phyloP scores from a whole-genome alignment of 2,329 filamentous ascomycete species.

The Gnomoniopsis smithogilvyi region DNA sequence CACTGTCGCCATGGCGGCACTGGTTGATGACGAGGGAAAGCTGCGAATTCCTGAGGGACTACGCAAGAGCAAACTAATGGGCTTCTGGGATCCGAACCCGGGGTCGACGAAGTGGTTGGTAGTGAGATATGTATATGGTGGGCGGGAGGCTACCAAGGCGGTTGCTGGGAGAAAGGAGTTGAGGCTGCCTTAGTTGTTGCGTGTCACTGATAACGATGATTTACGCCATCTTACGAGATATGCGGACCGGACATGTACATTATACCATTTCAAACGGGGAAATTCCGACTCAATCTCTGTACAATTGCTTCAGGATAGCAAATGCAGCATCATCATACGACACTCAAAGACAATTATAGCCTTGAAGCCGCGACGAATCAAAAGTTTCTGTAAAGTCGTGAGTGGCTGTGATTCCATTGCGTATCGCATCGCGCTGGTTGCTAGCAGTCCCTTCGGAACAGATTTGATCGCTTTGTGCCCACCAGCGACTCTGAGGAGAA shows the following conservation, averaged over 20 bases:
- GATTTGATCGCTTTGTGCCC: too few relatives aligned
- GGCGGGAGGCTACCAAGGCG: slow-evolving; percentile 32
- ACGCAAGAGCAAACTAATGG: slow-evolving; percentile 41
- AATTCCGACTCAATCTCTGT: too few relatives aligned
- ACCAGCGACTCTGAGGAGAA: too few relatives aligned
- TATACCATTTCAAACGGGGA: background rate
- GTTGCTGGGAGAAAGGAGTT: slow-evolving; percentile 35
- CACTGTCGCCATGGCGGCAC: slow-evolving; percentile 43
- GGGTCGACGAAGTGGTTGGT: slow-evolving; percentile 40
- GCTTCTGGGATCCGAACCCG: slow-evolving; percentile 51
- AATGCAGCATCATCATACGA: too few relatives aligned
- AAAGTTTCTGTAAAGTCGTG: too few relatives aligned
- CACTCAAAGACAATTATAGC: too few relatives aligned
- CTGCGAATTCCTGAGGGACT: slow-evolving; percentile 38
- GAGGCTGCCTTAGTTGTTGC: slow-evolving; percentile 26
- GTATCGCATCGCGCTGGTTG: too few relatives aligned
- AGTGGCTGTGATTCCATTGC: too few relatives aligned
- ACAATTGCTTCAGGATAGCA: too few relatives aligned
- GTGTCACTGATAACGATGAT: background rate
- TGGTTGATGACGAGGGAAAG: slow-evolving; percentile 35
- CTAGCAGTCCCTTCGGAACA: too few relatives aligned
- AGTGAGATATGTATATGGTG: slow-evolving; percentile 40
- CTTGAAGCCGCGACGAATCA: too few relatives aligned
- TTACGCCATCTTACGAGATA: background rate
- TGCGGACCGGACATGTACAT: background rate